Conservation (phyloP, 2,329 filamentous ascomycete species). For the Diaporthe longicolla region DNA sequence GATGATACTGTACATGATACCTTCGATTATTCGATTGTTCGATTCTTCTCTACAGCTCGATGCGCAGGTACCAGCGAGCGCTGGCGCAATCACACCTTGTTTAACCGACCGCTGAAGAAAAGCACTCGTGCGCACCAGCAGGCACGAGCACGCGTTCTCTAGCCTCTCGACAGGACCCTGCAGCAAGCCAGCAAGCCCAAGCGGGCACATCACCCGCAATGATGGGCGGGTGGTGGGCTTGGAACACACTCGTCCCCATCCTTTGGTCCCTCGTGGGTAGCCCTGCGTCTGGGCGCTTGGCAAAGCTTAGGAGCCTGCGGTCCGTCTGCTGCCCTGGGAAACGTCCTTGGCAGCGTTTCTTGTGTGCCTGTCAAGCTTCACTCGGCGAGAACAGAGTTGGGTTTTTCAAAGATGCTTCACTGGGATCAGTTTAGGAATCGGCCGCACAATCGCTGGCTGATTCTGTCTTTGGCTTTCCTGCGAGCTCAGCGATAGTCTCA, state of each 20-base stretch:
- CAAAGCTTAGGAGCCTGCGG: slow-evolving; percentile 52
- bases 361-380: slow-evolving; percentile 27
- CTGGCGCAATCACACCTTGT: background rate
- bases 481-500: background rate
- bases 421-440: background rate
- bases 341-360: slow-evolving; percentile 33
- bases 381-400: slow-evolving; percentile 3
- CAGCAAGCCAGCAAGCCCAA: slow-evolving; percentile 24
- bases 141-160: background rate
- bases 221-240: slow-evolving; percentile 8
- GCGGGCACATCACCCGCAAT: slow-evolving; percentile 22
- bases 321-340: slow-evolving; percentile 46
- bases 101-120: background rate
- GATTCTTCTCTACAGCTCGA: slow-evolving; percentile 1
- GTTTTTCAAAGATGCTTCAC: background rate
- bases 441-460: background rate
- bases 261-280: slow-evolving; percentile 33
- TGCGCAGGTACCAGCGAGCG: background rate
- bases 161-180: background rate
- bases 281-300: slow-evolving; percentile 49
- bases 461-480: background rate
- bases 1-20: background rate
- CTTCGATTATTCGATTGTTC: background rate
- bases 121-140: background rate
- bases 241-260: slow-evolving; percentile 24